Evolutionary conservation across 345 rosid species (phyloP), one percentile per base, ranked within the genome.

Genomic region (Sonneratia caseolaris): DNA sequence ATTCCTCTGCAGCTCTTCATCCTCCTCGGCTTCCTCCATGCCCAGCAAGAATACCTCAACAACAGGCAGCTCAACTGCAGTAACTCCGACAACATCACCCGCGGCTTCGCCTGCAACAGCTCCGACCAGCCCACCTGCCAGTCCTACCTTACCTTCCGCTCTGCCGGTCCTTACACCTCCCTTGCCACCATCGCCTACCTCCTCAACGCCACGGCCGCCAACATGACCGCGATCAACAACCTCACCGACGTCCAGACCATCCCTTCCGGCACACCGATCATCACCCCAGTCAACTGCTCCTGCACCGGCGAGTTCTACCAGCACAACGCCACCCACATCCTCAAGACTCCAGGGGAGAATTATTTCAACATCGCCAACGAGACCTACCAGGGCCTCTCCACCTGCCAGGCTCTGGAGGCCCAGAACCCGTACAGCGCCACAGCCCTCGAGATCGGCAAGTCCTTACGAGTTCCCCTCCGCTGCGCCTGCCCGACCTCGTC

Each of bases 351-450:
- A 1, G 0, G 1, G 0, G 89, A 76, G 21, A 87, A 84, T 1
- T 94, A 89, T 67, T 81, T 84, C 70, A 22, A 22, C 24, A 80
- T 94, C 7, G 88, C 98, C 66, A 89, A 94, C 80, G 16, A 86
- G 70, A 91, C 95, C 12, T 94, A 88, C 81, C 98, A 93, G 72
- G 96, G 96, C 64, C 83, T 93, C 69, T 82, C 90, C 79, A 93
- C 96, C 42, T 93, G 98, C 83, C 98, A 88, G 83, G 87, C 97
- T 64, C 66, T 91, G 83, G 79, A 84, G 81, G 85, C 84, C 0
- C 91, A 91, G 62, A 94, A 94, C 51, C 72, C 80, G 16, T 81
- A 76, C 73, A 74, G 18, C 8, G 71, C 37, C 66, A 74, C 2
- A 27, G 42, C 71, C 24, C 80, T 91, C 38, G 0, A 14, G 5